Conservation (phyloP, 1,284 basidiomycete genomes). For the Apiotrichum montevideense region DNA sequence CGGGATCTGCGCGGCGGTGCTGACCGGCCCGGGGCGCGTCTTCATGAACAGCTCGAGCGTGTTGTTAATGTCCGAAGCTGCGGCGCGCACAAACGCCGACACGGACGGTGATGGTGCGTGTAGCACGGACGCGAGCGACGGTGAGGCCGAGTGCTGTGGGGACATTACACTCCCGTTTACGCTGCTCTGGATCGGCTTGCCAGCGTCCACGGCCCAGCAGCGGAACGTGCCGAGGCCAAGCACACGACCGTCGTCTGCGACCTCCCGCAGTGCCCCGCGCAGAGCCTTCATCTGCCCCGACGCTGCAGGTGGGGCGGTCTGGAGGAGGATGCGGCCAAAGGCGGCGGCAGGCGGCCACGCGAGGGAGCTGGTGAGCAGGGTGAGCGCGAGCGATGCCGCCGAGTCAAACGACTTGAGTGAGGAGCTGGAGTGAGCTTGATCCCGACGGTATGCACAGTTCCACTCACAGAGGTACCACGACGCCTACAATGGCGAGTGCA, state of each 20-base stretch:
- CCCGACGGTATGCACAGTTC: not conserved
- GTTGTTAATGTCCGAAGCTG: not conserved
- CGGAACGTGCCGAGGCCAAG: slow-evolving; percentile 34
- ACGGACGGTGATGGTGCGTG: slow-evolving; percentile 50
- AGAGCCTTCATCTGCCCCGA: slow-evolving; percentile 69
- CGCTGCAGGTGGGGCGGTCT: slow-evolving; percentile 66
- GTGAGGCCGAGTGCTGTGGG: slow-evolving; percentile 58
- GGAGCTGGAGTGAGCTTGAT: slow-evolving; percentile 37
- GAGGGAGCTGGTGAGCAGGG: slow-evolving; percentile 68
- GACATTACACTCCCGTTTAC: slow-evolving; percentile 3
- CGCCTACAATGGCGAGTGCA: slow-evolving; percentile 40
- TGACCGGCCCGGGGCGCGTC: not conserved
- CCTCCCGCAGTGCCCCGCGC: slow-evolving; percentile 70
- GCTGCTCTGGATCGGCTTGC: slow-evolving; percentile 11
- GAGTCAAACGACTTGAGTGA: slow-evolving; percentile 64
- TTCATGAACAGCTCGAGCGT: slow-evolving; percentile 1
- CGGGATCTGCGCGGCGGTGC: slow-evolving; percentile 11
- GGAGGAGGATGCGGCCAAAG: slow-evolving; percentile 74
- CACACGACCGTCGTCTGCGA: slow-evolving; percentile 45
- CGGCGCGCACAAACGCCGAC: slow-evolving; percentile 2
- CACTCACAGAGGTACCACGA: slow-evolving; percentile 52
- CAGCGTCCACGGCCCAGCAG: slow-evolving; percentile 37
- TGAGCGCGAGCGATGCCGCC: slow-evolving; percentile 63
- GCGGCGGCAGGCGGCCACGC: slow-evolving; percentile 72
- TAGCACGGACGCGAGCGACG: slow-evolving; percentile 62